Evolutionary conservation across 495 filamentous ascomycete genomes (phyloP).

Genomic region (Darksidea phi): DNA sequence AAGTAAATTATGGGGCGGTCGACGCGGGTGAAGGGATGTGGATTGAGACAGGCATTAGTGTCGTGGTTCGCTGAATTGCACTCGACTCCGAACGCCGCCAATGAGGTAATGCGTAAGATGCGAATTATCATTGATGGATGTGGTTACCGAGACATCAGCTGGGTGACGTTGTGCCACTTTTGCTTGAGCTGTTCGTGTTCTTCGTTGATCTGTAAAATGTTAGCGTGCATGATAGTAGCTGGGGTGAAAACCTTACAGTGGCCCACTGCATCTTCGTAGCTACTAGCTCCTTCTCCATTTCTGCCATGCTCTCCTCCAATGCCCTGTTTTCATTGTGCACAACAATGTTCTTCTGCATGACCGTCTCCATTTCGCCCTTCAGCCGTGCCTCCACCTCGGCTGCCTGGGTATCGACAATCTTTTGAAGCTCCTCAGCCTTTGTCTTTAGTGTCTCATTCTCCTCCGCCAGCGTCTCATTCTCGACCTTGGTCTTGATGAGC

Average conservation of each 20-base stretch:
- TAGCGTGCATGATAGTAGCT: not conserved
- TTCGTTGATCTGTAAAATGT: constrained; percentile 38
- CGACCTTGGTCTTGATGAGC: constrained; percentile 85
- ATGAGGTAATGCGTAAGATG: not conserved
- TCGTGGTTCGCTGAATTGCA: constrained; percentile 3
- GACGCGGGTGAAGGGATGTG: constrained; percentile 22
- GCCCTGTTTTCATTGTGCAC: constrained; percentile 90
- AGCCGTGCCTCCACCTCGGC: constrained; percentile 81
- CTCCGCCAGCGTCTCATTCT: constrained; percentile 85
- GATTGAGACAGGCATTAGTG: constrained; percentile 11
- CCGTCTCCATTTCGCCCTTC: constrained; percentile 81
- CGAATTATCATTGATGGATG: not conserved
- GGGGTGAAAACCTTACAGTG: constrained; percentile 61
- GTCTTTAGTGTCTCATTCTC: constrained; percentile 80
- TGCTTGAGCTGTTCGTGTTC: constrained; percentile 44
- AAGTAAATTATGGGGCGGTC: constrained; percentile 20
- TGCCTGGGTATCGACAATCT: constrained; percentile 84
- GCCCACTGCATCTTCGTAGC: constrained; percentile 92
- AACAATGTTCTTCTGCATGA: constrained; percentile 89
- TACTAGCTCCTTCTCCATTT: constrained; percentile 93
- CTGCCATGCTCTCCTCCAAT: constrained; percentile 84
- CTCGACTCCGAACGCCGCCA: constrained; percentile 14
- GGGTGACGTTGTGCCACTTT: constrained; percentile 41
- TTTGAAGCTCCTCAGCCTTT: constrained; percentile 78
- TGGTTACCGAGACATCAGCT: constrained; percentile 35